Base-by-base conservation (phyloP, 2,329 filamentous ascomycete species). In the Colletotrichum sp. region DNA sequence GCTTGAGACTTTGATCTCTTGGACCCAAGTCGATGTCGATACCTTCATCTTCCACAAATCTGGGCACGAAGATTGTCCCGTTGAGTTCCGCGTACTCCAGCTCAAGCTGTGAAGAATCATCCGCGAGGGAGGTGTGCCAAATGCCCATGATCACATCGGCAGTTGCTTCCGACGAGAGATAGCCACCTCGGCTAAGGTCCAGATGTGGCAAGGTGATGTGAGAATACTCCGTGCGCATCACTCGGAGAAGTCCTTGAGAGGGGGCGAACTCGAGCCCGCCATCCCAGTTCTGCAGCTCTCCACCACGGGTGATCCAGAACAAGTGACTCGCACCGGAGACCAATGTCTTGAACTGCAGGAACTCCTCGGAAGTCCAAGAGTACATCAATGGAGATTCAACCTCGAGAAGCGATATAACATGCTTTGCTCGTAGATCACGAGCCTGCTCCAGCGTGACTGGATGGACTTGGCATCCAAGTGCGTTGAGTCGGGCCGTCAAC, bases 191-290 rank as follows among this genome's bases (percentile, higher is more conserved):
- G 9, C 29, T 25, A 5, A 78, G n/a, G 36, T 78, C 78, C 11
- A 78, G 65, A 44, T 74, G 68, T 11, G 77, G 73, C 32, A 77
- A 36, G 9, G 3, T 55, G 30, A 73, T 39, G 5, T 49, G 74
- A 6, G 77, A 49, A 27, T 78, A 72, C 34, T 78, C 78, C 2
- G 77, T 78, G 2, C 78, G 71, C 73, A 78, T 61, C 30, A 78
- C 77, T 6, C 78, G 68, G 8, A 78, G 63, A 3, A 78, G 62
- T 5, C 78, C 78, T 25, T 78, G 78, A 5, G 73, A 61, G 0
- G 77, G 63, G 3, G 74, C 77, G 27, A 78, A 78, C n/a, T 78
- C 76, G 7, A 74, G 44, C 12, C 74, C 69, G 11, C 25, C 62
- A 1, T 70, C 9, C 74, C 73, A 78, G 19, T 55, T 64, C 5